Evolutionary conservation across 345 rosid genomes (phyloP).

Genomic region (Dipteronia sinensis): DNA sequence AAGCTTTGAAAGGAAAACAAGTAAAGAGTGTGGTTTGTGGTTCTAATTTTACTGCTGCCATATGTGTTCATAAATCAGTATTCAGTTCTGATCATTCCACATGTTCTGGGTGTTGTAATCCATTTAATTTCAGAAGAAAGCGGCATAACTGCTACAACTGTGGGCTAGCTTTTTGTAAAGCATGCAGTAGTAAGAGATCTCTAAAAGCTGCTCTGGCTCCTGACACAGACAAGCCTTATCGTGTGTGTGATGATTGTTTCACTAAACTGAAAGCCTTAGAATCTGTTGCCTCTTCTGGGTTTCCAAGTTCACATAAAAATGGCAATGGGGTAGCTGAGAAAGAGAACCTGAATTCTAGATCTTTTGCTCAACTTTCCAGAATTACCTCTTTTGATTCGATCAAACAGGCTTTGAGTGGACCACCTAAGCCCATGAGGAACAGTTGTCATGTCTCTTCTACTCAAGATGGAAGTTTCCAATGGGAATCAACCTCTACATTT

Average conservation of each 20-base stretch:
- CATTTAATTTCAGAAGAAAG: slow-evolving; percentile 60
- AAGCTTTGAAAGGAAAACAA: slow-evolving; percentile 58
- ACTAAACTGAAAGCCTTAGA: slow-evolving; percentile 46
- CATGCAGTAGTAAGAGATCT: slow-evolving; percentile 59
- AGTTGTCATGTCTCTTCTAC: slow-evolving; percentile 10
- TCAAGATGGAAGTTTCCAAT: slow-evolving; percentile 27
- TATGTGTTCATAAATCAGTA: slow-evolving; percentile 57
- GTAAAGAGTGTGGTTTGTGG: slow-evolving; percentile 62
- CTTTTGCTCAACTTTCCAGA: slow-evolving; percentile 38
- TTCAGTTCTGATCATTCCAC: slow-evolving; percentile 47
- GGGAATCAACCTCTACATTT: slow-evolving; percentile 42
- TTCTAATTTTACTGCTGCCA: slow-evolving; percentile 56
- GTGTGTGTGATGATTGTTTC: slow-evolving; percentile 66
- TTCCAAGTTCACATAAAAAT: slow-evolving; percentile 40
- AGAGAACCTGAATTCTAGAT: slow-evolving; percentile 30
- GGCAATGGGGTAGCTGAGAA: slow-evolving; percentile 38
- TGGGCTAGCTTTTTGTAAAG: slow-evolving; percentile 57
- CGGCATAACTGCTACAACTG: slow-evolving; percentile 78
- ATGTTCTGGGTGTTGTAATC: slow-evolving; percentile 53
- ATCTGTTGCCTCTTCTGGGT: slow-evolving; percentile 27
- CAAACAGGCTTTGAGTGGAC: slow-evolving; percentile 37
- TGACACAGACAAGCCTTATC: slow-evolving; percentile 52
- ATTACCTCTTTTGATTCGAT: slow-evolving; percentile 52
- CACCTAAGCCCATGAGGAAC: slow-evolving; percentile 50
- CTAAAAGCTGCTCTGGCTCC: slow-evolving; percentile 75